phyloP scores from a whole-genome alignment of 2,329 filamentous ascomycete genomes.

The Sordariomycetes sp. region DNA sequence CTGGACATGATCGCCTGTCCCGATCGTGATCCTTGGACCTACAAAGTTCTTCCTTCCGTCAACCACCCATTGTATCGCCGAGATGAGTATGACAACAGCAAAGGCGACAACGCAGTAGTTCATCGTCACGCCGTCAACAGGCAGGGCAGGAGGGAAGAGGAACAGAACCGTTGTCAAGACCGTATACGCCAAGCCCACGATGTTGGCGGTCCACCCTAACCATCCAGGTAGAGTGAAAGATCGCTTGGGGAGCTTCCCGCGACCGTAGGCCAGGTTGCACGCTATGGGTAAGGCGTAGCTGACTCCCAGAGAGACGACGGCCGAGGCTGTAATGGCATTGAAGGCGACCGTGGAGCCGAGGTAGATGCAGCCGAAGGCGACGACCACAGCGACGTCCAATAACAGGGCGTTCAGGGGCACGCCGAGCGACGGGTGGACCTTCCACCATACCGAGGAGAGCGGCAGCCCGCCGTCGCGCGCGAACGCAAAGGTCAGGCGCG shows the following conservation, averaged over 20 bases:
- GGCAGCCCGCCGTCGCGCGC: constrained; percentile 15
- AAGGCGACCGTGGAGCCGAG: background rate
- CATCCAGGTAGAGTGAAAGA: background rate
- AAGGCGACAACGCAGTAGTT: constrained; percentile 43
- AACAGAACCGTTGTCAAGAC: constrained; percentile 65
- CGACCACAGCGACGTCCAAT: background rate
- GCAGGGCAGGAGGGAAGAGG: constrained; percentile 59
- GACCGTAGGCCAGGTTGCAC: background rate
- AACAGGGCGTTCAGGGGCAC: background rate
- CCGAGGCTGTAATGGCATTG: background rate
- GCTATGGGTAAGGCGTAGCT: background rate
- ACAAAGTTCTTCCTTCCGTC: constrained; percentile 37
- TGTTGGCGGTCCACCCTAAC: constrained; percentile 9
- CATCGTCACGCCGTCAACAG: constrained; percentile 58
- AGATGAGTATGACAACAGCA: constrained; percentile 33
- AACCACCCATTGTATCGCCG: constrained; percentile 31
- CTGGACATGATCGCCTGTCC: too few species aligned
- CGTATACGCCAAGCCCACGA: constrained; percentile 50
- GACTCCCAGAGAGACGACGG: background rate
- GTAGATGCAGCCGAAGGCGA: background rate
- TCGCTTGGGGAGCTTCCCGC: background rate
- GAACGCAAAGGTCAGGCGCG: constrained; percentile 58
- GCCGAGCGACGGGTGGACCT: background rate
- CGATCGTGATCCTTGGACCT: constrained; percentile 12
- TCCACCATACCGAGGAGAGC: background rate